phyloP scores from a whole-genome alignment of 768 basidiomycete species.

The Harrya chromipes region DNA sequence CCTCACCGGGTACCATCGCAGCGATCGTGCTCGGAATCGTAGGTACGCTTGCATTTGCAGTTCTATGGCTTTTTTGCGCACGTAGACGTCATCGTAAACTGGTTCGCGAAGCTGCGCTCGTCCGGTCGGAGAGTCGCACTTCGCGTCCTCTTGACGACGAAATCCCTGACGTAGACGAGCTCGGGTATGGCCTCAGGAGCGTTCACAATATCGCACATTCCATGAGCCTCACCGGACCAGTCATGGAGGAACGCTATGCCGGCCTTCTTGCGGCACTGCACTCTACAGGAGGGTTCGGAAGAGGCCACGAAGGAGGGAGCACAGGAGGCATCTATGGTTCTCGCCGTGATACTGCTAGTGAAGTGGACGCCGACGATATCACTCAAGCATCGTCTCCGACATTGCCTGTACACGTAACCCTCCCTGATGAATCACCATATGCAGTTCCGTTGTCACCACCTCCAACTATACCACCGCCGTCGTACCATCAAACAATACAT shows the following conservation, averaged over 20 bases:
- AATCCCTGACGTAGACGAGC: slow-evolving; percentile 14
- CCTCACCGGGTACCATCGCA: slow-evolving; percentile 24
- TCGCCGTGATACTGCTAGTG: slow-evolving; percentile 8
- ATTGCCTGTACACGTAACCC: slow-evolving; percentile 15
- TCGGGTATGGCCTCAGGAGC: slow-evolving; percentile 1
- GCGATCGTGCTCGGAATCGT: slow-evolving; percentile 25
- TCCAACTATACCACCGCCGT: slow-evolving; percentile 8
- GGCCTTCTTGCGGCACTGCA: slow-evolving; percentile 26
- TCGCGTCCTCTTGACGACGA: slow-evolving; percentile 25
- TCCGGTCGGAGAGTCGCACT: slow-evolving; percentile 6
- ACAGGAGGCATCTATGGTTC: slow-evolving; percentile 29
- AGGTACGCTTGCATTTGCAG: slow-evolving; percentile 25
- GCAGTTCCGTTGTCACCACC: slow-evolving; percentile 26
- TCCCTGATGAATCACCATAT: slow-evolving; percentile 15
- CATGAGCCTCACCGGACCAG: not conserved
- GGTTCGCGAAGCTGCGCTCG: slow-evolving; percentile 14
- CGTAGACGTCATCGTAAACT: slow-evolving; percentile 28
- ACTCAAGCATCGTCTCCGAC: slow-evolving; percentile 24
- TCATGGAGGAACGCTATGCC: slow-evolving; percentile 28
- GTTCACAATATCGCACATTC: not conserved
- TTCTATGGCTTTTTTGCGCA: slow-evolving; percentile 33
- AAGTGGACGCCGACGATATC: slow-evolving; percentile 10
- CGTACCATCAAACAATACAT: slow-evolving; percentile 6
- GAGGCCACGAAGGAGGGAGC: slow-evolving; percentile 22
- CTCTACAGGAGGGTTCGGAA: slow-evolving; percentile 8